Base-by-base conservation (phyloP, 345 rosid genomes). In the Durio zibethinus region DNA sequence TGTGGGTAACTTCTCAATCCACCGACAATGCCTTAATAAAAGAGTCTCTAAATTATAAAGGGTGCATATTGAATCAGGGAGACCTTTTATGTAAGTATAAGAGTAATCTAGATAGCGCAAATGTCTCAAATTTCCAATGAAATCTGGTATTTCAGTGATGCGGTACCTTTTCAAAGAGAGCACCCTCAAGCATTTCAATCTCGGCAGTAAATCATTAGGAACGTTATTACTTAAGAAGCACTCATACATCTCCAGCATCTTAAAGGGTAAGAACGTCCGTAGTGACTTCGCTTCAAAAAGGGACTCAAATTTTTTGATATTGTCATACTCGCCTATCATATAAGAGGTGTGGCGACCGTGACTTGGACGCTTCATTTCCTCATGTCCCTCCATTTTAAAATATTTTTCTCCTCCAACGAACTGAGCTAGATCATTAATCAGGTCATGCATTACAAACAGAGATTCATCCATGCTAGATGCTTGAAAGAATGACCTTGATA, bases 341-440 rank as follows among this genome's bases (percentile, higher is more conserved):
- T n/a, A n/a, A n/a, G n/a, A n/a, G n/a, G n/a, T n/a, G n/a, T n/a
- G n/a, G n/a, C n/a, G n/a, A n/a, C n/a, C n/a, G 43, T 14, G 40
- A 5, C 53, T 57, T 38, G 21, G 10, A 10, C 4, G 0, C 1
- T 20, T 18, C 50, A 40, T n/a, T n/a, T 20, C 31, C 1, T 67
- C 0, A 36, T 8, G 0, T 8, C 18, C 10, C 52, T 8, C 73
- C 54, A 0, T 21, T 43, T 48, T 25, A 20, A 36, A 20, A 65
- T 31, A 29, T 20, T 21, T 10, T 21, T 48, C 29, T 57, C 70
- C 65, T 3, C 67, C 73, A 4, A 68, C 60, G 0, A 4, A 59
- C 2, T 9, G 18, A 21, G 84, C 84, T 12, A 82, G 56, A 33
- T 82, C 79, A 50, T 82, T 61, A 9, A 82, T 36, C 4, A 82